Evolutionary conservation across 805 yeast species (phyloP), one percentile per base, ranked within the genome.

Genomic region (Ogataea nakhonphanomensis): DNA sequence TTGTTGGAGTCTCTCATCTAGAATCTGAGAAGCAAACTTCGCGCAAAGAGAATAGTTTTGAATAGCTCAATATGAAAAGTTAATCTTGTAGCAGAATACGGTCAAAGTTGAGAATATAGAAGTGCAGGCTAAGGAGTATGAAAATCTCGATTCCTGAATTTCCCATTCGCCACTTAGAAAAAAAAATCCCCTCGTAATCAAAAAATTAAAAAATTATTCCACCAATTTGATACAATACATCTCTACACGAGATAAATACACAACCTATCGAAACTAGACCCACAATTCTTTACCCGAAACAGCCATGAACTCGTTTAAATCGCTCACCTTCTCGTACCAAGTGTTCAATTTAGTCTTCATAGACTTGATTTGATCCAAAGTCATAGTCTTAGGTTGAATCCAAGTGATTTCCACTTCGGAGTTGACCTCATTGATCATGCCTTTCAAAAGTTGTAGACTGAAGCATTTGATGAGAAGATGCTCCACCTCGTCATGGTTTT

Each of bases 321-420:
- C 70, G 27, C 73, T 71, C 20, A 91, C 97, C 52, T 81, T 81
- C 39, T 63, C 61, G 52, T 84, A 82, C 99, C 99, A 93, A 37
- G 70, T 72, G 21, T 71, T 70, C 57, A 93, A 74, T 54, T 85
- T 84, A 37, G 73, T 71, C 49, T 79, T 79, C 84, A 93, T 87
- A 31, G 73, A 72, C 42, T 71, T 75, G 43, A 91, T 84, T 70
- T 93, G 99, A 31, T 76, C 77, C 48, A 70, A 71, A 56, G 87
- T 87, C 74, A 93, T 82, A 40, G 89, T 86, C 56, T 98, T 76
- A 44, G 99, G 98, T 70, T 93, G 98, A 46, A 91, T 82, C 99
- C 99, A 93, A 21, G 84, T 79, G 34, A 93, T 80, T 25, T 83
- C 79, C 41, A 93, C 84, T 10, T 82, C 68, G 61, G 82, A 78